Base-by-base conservation (phyloP, 2,329 filamentous ascomycete species). In the Penicillium concentricum region DNA sequence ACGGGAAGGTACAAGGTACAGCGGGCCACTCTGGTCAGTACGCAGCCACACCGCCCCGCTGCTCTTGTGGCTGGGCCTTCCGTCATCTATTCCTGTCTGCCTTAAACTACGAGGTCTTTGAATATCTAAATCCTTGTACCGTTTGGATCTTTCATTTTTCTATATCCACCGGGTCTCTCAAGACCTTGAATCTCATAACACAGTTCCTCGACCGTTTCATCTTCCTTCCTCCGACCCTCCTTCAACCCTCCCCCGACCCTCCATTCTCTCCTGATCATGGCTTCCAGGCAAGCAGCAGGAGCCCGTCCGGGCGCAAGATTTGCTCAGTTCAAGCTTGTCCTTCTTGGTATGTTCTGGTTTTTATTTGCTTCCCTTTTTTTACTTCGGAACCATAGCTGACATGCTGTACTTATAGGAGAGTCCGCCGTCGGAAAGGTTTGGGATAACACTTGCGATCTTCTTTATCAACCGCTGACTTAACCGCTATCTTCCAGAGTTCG, bases 251-350 rank as follows among this genome's bases (percentile, higher is more conserved):
- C 39, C 26, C 39, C 30, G 41, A 43, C 22, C 28, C 58, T 49
- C 42, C 57, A 54, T 54, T 39, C 43, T 57, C 59, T 50, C 57
- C 61, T 60, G 54, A 65, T 51, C 56, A 97, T 97, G 93, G 90
- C 92, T 79, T 85, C 90, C 76, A 87, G 92, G 86, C 86, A 87
- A 80, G 87, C 83, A 85, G 87, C 87, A 85, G 82, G 82, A 72
- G 82, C 80, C 71, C 81, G 85, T 64, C 82, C 84, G 59, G 83
- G 83, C 70, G 84, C 90, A 78, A 88, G 93, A 72, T 97, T 99
- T 78, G 93, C 94, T 70, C 94, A 99, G 84, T 99, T 99, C 82
- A 99, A 99, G 84, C 85, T 99, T 69, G 94, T 99, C 65, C 83
- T 99, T 73, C 84, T 99, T 64, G 94, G 94, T 97, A 85, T 67